These are phyloP conservation scores for Amanita inopinata DNA, from an alignment of 768 basidiomycete species.

Conservation along the genomic window DNA sequence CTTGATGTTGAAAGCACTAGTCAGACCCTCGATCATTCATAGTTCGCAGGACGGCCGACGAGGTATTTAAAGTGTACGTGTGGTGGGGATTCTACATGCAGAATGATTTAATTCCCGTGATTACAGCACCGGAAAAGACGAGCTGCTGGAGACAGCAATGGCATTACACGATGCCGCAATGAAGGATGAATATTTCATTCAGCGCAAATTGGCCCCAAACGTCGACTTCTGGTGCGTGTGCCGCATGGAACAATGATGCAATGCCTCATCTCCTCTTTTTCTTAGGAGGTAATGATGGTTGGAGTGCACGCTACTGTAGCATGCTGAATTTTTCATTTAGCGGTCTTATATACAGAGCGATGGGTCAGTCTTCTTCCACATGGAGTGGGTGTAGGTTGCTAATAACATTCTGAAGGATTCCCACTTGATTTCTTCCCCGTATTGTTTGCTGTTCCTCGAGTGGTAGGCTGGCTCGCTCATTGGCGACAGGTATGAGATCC, in stretches of 20 bases:
- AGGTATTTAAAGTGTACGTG: slow-evolving; percentile 80
- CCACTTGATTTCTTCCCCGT: slow-evolving; percentile 94
- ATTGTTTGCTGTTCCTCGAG: slow-evolving; percentile 83
- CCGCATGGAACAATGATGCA: background rate
- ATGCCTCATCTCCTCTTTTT: background rate
- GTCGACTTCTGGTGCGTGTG: slow-evolving; percentile 78
- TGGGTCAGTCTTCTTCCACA: slow-evolving; percentile 44
- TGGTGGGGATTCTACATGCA: background rate
- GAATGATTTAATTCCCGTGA: background rate
- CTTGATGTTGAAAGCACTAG: slow-evolving; percentile 24
- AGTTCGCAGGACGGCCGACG: slow-evolving; percentile 82
- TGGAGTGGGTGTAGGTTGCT: background rate
- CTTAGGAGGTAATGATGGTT: slow-evolving; percentile 6
- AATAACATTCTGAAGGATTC: slow-evolving; percentile 29
- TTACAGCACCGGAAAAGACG: slow-evolving; percentile 72
- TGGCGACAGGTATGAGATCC: slow-evolving; percentile 64
- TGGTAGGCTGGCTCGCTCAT: slow-evolving; percentile 90
- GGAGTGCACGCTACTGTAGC: background rate
- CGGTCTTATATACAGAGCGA: slow-evolving; percentile 84
- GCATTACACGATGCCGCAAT: slow-evolving; percentile 80
- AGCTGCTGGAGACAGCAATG: slow-evolving; percentile 83
- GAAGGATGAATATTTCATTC: slow-evolving; percentile 84
- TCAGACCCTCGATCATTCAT: slow-evolving; percentile 90
- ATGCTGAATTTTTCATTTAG: slow-evolving; percentile 25
- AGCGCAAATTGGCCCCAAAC: slow-evolving; percentile 76